Evolutionary conservation across 495 filamentous ascomycete species (phyloP).

Genomic region (Pyrenopolyporus hunteri): DNA sequence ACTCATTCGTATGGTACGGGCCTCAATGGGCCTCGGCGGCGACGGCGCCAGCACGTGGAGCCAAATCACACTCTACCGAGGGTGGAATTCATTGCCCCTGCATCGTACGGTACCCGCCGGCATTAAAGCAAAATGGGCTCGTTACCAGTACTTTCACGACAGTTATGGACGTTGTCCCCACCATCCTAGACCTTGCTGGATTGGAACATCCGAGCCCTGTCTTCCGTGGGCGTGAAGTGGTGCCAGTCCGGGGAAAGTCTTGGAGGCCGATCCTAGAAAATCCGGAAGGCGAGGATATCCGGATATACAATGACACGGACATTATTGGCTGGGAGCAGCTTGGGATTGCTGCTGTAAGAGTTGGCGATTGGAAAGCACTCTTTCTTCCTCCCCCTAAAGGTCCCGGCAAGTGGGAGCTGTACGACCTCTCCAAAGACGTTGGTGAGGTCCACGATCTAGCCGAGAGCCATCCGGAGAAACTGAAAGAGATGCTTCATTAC

Average conservation of each 20-base stretch:
- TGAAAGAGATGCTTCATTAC: slow-evolving; percentile 42
- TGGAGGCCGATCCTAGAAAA: slow-evolving; percentile 38
- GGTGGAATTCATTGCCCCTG: slow-evolving; percentile 66
- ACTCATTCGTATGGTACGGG: slow-evolving; percentile 71
- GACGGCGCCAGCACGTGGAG: slow-evolving; percentile 66
- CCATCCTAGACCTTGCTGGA: slow-evolving; percentile 66
- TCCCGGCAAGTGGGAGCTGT: slow-evolving; percentile 41
- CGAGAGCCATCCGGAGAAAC: slow-evolving; percentile 27
- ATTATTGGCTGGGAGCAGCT: slow-evolving; percentile 46
- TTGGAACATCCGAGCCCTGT: slow-evolving; percentile 60
- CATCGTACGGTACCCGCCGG: slow-evolving; percentile 55
- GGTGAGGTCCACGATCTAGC: slow-evolving; percentile 48
- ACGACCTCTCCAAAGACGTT: slow-evolving; percentile 44
- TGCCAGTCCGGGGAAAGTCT: slow-evolving; percentile 59
- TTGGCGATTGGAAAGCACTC: slow-evolving; percentile 47
- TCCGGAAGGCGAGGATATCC: slow-evolving; percentile 43
- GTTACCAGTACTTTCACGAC: slow-evolving; percentile 65
- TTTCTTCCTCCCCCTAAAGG: slow-evolving; percentile 41
- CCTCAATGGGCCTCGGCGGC: slow-evolving; percentile 69
- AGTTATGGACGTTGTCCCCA: slow-evolving; percentile 69
- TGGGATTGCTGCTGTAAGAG: slow-evolving; percentile 44
- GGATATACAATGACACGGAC: slow-evolving; percentile 37
- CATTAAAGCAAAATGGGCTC: slow-evolving; percentile 35
- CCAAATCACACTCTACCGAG: slow-evolving; percentile 68
- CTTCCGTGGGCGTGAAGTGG: slow-evolving; percentile 61